Evolutionary conservation across 306 rosid genomes (phyloP).

Genomic region (Quercus alba): DNA sequence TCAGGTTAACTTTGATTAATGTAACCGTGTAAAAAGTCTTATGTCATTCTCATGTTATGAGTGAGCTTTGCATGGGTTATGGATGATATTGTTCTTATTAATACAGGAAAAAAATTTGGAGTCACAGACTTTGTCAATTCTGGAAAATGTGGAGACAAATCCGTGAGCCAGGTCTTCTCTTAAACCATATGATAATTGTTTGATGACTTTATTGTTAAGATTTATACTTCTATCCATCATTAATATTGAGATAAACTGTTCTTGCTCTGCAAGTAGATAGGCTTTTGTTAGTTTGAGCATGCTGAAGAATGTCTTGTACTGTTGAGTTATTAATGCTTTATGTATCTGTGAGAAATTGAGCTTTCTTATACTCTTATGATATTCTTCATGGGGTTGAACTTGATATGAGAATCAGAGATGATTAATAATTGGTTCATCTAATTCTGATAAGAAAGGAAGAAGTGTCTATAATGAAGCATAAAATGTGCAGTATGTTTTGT

Average conservation of each 20-base stretch:
- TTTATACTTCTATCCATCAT: background rate
- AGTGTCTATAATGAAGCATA: background rate
- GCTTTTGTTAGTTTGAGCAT: background rate
- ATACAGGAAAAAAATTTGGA: constrained; percentile 74
- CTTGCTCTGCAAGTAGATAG: background rate
- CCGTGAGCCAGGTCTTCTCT: constrained; percentile 63
- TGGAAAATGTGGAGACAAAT: constrained; percentile 43
- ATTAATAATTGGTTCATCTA: background rate
- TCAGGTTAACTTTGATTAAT: background rate
- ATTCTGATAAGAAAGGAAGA: background rate
- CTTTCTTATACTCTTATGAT: background rate
- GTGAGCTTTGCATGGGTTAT: background rate
- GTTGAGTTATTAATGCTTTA: background rate
- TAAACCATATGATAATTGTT: background rate
- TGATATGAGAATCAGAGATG: background rate
- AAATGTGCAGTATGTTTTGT: background rate
- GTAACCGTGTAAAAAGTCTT: background rate
- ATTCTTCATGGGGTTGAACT: background rate
- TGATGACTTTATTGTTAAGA: background rate
- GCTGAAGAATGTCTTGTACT: background rate
- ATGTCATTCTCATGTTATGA: background rate
- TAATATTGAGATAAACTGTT: background rate
- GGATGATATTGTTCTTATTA: background rate
- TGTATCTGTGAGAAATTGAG: background rate
- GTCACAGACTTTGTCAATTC: constrained; percentile 60